phyloP scores from a whole-genome alignment of 495 filamentous ascomycete species.

The Podospora tetraspora region DNA sequence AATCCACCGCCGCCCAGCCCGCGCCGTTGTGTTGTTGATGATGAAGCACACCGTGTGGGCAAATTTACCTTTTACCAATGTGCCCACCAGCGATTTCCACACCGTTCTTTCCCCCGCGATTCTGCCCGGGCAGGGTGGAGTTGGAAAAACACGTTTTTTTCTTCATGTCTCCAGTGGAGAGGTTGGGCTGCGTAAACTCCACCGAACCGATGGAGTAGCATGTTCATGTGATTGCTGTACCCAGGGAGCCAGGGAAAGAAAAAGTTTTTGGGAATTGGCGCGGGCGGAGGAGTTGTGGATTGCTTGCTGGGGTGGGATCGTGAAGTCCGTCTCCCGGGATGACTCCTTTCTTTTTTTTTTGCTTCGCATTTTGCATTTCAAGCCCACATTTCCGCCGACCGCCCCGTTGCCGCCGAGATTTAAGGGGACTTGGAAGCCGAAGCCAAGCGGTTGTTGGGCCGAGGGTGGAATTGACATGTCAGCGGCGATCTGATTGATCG shows the following conservation, averaged over 20 bases:
- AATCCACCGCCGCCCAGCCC: neutral
- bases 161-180: neutral
- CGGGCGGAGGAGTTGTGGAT: neutral
- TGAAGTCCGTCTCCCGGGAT: neutral
- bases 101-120: neutral
- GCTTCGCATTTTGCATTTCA: neutral
- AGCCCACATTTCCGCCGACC: neutral
- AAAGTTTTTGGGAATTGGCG: neutral
- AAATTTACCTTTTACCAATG: neutral
- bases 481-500: neutral
- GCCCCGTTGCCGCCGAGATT: too few species aligned
- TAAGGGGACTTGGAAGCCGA: neutral
- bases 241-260: neutral
- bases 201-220: neutral
- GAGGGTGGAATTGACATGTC: neutral
- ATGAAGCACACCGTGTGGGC: neutral
- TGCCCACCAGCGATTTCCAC: neutral
- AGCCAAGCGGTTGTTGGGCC: neutral
- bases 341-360: neutral
- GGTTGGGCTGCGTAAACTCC: neutral
- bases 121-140: neutral
- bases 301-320: neutral
- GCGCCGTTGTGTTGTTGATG: neutral
- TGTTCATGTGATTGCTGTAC: neutral
- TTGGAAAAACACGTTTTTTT: neutral